Base-by-base conservation (phyloP, 78 protist genomes). In the Monosiga brevicollis region DNA sequence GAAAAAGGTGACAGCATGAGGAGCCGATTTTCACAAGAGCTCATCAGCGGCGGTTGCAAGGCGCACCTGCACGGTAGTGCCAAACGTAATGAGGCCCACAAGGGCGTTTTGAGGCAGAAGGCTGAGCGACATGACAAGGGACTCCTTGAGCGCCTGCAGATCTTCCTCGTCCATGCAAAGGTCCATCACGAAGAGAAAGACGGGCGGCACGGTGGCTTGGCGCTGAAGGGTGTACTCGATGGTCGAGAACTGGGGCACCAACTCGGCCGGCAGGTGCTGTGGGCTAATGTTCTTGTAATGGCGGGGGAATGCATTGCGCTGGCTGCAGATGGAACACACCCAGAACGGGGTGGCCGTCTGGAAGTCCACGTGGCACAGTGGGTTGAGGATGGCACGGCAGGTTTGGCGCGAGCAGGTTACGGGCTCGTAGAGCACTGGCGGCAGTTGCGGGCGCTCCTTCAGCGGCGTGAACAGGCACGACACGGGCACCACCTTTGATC, bases 81-180 rank as follows among this genome's bases (percentile, higher is more conserved):
- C 99, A 76, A 89, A 96, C 36, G 99, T 97, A 80, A 97, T 92
- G 70, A 97, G 89, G 34, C 98, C 99, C 38, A 97, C 95, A 49
- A 83, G 85, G 1, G 96, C 78, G 74, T 91, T 82, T 49, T 82
- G 91, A 25, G 99, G 97, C 36, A 97, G 82, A 43, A 92, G 87
- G 32, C 40, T 49, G 74, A 97, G 89, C 38, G 93, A 90, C 92
- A 87, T 88, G 75, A 91, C 42, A 41, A 97, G 79, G 70, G 95
- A 72, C 43, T 91, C 96, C 87, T 89, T 92, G 25, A 96, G 84
- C n/a, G 89, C 91, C 55, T 80, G 82, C 25, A 96, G 87, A 72
- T 96, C 99, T 26, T 81, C 89, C 78, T 86, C 95, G 42, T 78
- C 85, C n/a, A 94, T 41, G 86, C 94, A 84, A 41, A 92, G 87